Base-by-base conservation (phyloP, 768 basidiomycete genomes). In the Lentinula sp. region DNA sequence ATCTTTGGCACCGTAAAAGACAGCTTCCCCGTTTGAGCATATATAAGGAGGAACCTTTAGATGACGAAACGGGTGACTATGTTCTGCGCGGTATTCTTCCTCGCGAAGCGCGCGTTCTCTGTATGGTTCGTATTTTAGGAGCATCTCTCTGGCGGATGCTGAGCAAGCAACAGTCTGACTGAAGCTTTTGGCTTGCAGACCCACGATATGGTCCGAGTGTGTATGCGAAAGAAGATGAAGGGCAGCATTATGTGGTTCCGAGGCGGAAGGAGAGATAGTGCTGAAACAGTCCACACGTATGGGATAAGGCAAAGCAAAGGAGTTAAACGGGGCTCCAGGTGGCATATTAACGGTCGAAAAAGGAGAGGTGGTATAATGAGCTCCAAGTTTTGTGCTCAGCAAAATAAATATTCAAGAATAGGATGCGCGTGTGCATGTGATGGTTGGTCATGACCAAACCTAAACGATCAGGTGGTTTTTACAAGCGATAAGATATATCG, bases 261-360 rank as follows among this genome's bases (percentile, higher is more conserved):
- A 66, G 61, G 77, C 66, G 18, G 73, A 71, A 39, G 71, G 66
- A 35, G 71, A 56, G 8, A 72, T 68, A 48, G 72, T 67, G 3
- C 83, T 77, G 72, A 98, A 98, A 63, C 86, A 83, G 69, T 98
- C 95, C 33, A 98, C 87, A 1, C 93, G 87, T 53, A 98, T 94
- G 41, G 70, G 49, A 69, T 95, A 97, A 4, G 93, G 91, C 6
- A 79, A 80, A 4, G 89, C 76, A 68, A 91, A 88, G 0, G 90
- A 87, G 69, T 88, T 78, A 72, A 85, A 90, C 1, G 90, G 90
- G 0, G 92, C 85, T 66, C 90, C 89, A 39, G 78, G 76, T 33
- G 91, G 91, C 91, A 93, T 93, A 16, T 43, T 6, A 23, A 10
- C 23, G 12, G 6, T 20, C 18, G 23, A 39, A 13, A 39, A 13